Base-by-base conservation (phyloP, 2,329 filamentous ascomycete species). In the Trichoderma sp. region DNA sequence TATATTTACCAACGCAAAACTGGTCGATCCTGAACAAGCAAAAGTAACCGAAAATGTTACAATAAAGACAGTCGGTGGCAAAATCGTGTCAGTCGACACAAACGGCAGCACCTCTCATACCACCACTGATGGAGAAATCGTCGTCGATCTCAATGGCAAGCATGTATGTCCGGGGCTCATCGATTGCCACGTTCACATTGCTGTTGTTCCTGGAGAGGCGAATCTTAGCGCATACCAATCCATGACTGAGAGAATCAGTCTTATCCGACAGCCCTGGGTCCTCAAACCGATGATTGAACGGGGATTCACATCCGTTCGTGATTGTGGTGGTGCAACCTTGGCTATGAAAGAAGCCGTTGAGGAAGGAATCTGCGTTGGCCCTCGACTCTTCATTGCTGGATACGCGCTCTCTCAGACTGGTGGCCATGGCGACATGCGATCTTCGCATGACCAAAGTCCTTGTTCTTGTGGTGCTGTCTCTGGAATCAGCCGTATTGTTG, bases 221-320 rank as follows among this genome's bases (percentile, higher is more conserved):
- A 75, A 75, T 5, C 75, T 81, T 1, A 75, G 74, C 13, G 76
- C 74, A 1, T 75, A 78, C 53, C 73, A 73, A 4, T 75, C 82
- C 32, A 81, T 82, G 26, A 76, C 78, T 3, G 73, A 76, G 4
- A 57, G 5, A 36, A 81, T 82, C 4, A 82, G 81, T 0, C 77
- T 82, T 0, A 77, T 85, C 15, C 80, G 86, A 3, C 84, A 86
- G 74, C 81, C 86, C 0, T 86, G 82, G 70, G 81, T 85, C 2
- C 81, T 80, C 61, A 73, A 77, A 11, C 81, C 86, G 69, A 89
- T 88, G 81, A 82, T 90, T 0, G 77, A 80, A 28, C 83, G 88
- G 32, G 88, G 88, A 3, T 90, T 89, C 79, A 90, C 88, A 1
- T 86, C 82, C 3, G 83, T 87, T 6, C 84, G 88, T 6, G 88